Evolutionary conservation across 805 yeast species (phyloP), one percentile per base, ranked within the genome.

Genomic region (Saccharomyces paradoxus): DNA sequence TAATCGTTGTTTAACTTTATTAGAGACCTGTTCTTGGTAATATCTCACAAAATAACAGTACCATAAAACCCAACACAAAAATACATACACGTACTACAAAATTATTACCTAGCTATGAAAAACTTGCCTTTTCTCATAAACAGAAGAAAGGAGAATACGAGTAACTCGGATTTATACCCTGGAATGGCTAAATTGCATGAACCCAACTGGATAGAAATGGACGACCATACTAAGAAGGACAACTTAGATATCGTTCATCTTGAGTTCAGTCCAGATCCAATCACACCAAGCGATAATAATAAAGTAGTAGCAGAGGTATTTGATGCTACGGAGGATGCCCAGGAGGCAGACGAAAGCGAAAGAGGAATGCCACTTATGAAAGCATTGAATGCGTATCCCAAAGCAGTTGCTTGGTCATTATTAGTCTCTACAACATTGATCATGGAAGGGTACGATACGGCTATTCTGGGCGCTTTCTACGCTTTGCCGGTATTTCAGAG

Each of bases 371-470:
- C 70, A 9, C 59, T 69, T 7, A 9, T 56, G 24, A 69, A 73
- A 50, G 80, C 77, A 24, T 46, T 77, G 44, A 69, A 62, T 54
- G 68, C 69, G 24, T 75, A 76, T 60, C 80, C 79, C 13, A 70
- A 67, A 54, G 81, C 81, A 14, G 73, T 73, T 37, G 59, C 72
- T 56, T 79, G 82, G 82, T 74, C 81, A 2, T 56, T 76, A 27
- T 64, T 77, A 44, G 64, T 78, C 50, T 71, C 79, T 7, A 58
- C 74, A 8, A 74, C 78, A 28, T 68, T 78, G 54, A 62, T 78
- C 50, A 77, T 77, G 81, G 79, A 75, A 54, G 82, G 81, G 30
- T 78, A 75, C 64, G 81, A 78, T 59, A 66, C 71, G 29, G 70
- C 68, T 52, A 63, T 79, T 50, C 66, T 78, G 52, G 59, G 65